A percentile compares a stretch with the other conserved stretches of the same genome.
phyloP scores from a whole-genome alignment of 1,139 yeast species.

The Geotrichum citri-aurantii region DNA sequence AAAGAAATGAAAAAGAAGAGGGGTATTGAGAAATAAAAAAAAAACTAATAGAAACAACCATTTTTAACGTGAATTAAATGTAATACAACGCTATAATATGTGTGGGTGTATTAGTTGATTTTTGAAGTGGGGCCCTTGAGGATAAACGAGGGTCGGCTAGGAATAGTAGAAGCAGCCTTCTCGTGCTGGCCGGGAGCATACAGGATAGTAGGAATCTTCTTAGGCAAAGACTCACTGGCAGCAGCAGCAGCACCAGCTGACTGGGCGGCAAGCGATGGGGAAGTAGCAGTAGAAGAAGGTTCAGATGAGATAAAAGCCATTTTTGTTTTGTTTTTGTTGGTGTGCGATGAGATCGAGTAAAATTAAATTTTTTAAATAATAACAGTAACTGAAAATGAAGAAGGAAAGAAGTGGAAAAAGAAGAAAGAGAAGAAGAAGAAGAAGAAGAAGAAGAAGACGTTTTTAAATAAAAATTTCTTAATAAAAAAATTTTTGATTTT shows the following conservation, averaged over 20 bases:
- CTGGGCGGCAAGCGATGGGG: slow-evolving; percentile 1
- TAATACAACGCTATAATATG: too few relatives aligned
- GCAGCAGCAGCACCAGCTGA: not conserved
- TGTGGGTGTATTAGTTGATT: slow-evolving; percentile 1
- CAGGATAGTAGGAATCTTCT: not conserved
- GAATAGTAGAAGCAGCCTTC: not conserved
- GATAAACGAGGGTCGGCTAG: not conserved
- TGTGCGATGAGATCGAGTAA: too few relatives aligned
- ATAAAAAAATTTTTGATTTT: too few relatives aligned
- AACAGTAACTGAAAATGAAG: too few relatives aligned
- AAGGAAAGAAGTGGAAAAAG: too few relatives aligned
- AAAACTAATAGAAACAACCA: not conserved
- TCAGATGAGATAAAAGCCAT: slow-evolving; percentile 9
- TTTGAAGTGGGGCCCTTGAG: not conserved
- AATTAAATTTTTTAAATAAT: too few relatives aligned
- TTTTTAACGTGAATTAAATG: too few relatives aligned
- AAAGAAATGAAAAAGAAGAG: not conserved
- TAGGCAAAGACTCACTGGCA: not conserved
- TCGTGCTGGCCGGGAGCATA: slow-evolving; percentile 4
- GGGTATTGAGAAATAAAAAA: not conserved
- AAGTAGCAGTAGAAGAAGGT: not conserved
- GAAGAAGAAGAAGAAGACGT: too few relatives aligned
- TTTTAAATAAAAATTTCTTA: too few relatives aligned
- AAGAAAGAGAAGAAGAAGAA: too few relatives aligned
- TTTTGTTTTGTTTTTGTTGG: too few relatives aligned